Base-by-base conservation (phyloP, 805 yeast species). In the Teunomyces stri region DNA sequence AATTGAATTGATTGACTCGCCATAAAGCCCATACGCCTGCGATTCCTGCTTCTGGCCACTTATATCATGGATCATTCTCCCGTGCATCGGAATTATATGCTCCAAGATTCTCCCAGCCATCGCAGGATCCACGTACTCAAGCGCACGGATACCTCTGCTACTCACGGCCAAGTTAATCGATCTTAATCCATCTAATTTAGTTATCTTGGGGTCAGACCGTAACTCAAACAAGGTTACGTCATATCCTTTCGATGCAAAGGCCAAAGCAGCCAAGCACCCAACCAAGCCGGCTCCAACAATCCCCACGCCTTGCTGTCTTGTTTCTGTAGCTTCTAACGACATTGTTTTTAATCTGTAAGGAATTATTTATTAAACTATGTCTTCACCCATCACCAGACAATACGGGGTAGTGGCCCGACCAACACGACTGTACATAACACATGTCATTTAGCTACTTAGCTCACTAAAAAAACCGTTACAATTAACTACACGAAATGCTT, bases 201-300 rank as follows among this genome's bases (percentile, higher is more conserved):
- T 49, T 2, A 46, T 47, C 53, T 88, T 66, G 13, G 90, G 89
- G 62, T 90, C 96, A 1, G 63, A 52, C 68, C 97, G 75, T 34
- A 80, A 68, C 54, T 91, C 97, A 53, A 79, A 87, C 3, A 91
- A 60, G 0, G 83, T 75, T 16, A 91, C 97, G 1, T 76, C 50
- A 64, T 79, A 85, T 9, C 96, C 96, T 46, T 80, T 75, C 47
- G 81, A 74, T 3, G 84, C 80, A 33, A 91, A 76, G 0, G 92
- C 94, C n/a, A 91, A 64, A 0, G 96, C 94, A 0, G 91, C 79
- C 4, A 89, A 70, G 45, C 94, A 79, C 0, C 97, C 97, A 2
- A 91, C 97, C 5, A 88, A 79, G 0, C 97, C 97, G 0, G 94
- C 96, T 1, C 97, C 97, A 13, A 91, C 79, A 25, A 91, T 74